Evolutionary conservation across 1,139 yeast species (phyloP), one percentile per base, ranked within the genome.

Genomic region (Candida tropicalis): DNA sequence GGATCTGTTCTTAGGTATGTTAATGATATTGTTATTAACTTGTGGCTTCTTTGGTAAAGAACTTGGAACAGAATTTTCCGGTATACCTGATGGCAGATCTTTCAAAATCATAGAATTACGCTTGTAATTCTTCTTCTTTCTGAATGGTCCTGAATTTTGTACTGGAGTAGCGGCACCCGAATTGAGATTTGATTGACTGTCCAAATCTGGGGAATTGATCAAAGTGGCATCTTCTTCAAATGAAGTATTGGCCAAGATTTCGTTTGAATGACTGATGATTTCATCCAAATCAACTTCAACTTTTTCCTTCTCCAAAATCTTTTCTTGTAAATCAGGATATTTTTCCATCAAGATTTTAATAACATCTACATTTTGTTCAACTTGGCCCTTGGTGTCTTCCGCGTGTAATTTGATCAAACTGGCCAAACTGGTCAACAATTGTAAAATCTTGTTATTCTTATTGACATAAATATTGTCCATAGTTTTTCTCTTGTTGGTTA

Each of bases 351-450:
- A 57, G 13, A 54, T 50, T 26, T 59, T 57, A 36, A 73, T 58
- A 22, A 62, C 60, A 22, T 62, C 60, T 16, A 66, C 56, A 48
- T 63, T 65, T 43, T 70, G 69, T 43, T 57, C 62, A 38, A 75
- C 59, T 8, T 68, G 54, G 7, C 56, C 45, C 55, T 71, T 65
- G 40, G 71, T 60, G 49, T 77, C 75, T 59, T 70, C 69, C 42
- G 82, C 82, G 52, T 79, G 82, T 24, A 64, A 53, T 48, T 68
- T 73, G 3, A 82, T 68, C 11, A 76, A 69, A 27, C 60, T 58
- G 1, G 81, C 78, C 44, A 80, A 65, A 37, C 65, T 61, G 5
- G 69, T 53, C 46, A 80, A 64, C 25, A 77, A 68, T 11, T 71
- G 74, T 41, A 73, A 64, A 3, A 77, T 64, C n/a, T 70, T 61